Evolutionary conservation across 495 filamentous ascomycete species (phyloP).

Genomic region (Platismatia glauca): DNA sequence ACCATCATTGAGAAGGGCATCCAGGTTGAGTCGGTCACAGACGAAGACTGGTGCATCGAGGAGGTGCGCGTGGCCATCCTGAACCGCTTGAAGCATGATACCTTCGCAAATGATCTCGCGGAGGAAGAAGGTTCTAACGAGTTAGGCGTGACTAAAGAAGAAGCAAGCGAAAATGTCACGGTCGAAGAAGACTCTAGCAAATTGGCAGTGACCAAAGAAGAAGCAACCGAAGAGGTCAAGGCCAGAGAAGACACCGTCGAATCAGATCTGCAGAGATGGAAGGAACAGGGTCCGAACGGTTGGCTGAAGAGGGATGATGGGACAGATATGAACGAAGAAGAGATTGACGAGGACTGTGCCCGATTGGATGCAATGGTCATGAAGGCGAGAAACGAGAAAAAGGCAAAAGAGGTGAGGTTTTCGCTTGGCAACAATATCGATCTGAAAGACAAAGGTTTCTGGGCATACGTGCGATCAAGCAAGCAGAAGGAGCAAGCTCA

Average conservation of each 20-base stretch:
- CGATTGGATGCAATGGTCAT: neutral
- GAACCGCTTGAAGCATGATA: neutral
- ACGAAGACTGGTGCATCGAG: conserved; percentile 1
- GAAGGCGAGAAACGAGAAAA: neutral
- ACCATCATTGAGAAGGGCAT: conserved; percentile 13
- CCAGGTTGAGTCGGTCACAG: neutral
- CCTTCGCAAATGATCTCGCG: neutral
- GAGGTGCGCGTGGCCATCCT: neutral
- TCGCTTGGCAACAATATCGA: neutral
- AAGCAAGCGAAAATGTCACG: neutral
- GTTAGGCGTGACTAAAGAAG: neutral
- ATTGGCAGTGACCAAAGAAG: neutral
- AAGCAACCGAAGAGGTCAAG: neutral
- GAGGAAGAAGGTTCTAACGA: neutral
- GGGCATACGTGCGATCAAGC: neutral
- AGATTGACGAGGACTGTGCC: conserved; percentile 10
- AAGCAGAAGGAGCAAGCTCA: neutral
- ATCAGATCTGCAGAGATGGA: conserved; percentile 1
- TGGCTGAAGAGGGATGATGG: neutral
- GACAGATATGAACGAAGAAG: conserved; percentile 9
- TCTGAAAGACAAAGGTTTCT: neutral
- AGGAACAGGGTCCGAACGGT: neutral
- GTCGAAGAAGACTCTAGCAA: neutral
- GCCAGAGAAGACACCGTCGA: neutral
- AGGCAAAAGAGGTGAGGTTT: neutral